A percentile compares a stretch with the other conserved stretches of the same genome.
Conservation (phyloP, 2,329 filamentous ascomycete genomes). For the Plenodomus biglobosus region DNA sequence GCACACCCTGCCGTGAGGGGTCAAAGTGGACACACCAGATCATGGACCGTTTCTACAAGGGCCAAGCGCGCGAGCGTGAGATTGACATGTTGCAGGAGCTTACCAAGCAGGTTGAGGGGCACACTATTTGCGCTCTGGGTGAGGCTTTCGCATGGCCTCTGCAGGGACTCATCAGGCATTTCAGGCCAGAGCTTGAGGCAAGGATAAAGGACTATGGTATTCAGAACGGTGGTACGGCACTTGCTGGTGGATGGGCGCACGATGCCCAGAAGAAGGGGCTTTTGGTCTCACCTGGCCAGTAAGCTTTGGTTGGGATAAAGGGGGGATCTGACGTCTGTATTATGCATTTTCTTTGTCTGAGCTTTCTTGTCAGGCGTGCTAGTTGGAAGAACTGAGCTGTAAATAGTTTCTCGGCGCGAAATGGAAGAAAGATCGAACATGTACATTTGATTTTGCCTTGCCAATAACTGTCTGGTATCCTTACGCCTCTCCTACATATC, state of each 20-base stretch:
- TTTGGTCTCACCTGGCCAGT: conserved; percentile 88
- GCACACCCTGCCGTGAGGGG: conserved; percentile 98
- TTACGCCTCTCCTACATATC: not conserved
- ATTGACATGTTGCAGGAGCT: conserved; percentile 99
- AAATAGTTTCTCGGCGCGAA: conserved; percentile 39
- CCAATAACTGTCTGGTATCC: conserved; percentile 2
- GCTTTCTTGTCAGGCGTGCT: conserved; percentile 10
- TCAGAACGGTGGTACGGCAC: conserved; percentile 69
- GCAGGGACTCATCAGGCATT: conserved; percentile 96
- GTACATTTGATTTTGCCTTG: not conserved
- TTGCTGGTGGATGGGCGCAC: conserved; percentile 87
- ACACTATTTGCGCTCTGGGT: conserved; percentile 96
- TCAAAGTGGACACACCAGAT: conserved; percentile 99
- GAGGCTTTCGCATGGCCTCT: conserved; percentile 99
- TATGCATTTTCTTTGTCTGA: conserved; percentile 35
- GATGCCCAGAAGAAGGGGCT: conserved; percentile 75
- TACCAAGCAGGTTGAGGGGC: conserved; percentile 98
- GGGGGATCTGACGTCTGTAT: conserved; percentile 24
- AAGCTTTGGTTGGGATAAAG: conserved; percentile 7
- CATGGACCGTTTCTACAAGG: conserved; percentile 94
- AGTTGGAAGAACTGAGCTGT: conserved; percentile 32
- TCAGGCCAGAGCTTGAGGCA: conserved; percentile 91
- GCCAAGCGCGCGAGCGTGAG: conserved; percentile 82
- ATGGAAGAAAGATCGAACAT: conserved; percentile 21
- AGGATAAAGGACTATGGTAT: conserved; percentile 80